Conservation (phyloP, 768 basidiomycete genomes). For the Russula compacta region DNA sequence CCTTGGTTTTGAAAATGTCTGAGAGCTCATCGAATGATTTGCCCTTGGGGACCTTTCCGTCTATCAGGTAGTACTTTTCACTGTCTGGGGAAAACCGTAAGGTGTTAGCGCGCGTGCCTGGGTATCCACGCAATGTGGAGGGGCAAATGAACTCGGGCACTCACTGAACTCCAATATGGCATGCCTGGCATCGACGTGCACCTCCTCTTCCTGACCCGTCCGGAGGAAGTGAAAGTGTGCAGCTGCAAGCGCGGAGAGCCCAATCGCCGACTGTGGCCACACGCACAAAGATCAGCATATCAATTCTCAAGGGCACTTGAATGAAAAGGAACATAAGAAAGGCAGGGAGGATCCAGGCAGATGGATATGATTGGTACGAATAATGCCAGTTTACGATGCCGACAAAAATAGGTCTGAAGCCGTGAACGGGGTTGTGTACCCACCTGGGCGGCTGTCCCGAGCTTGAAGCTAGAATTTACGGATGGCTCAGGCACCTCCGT, state of each 20-base stretch:
- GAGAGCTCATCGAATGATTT: constrained; percentile 41
- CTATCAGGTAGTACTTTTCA: constrained; percentile 41
- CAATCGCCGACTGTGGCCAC: constrained; percentile 34
- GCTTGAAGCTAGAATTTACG: constrained; percentile 45
- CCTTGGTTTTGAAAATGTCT: constrained; percentile 46
- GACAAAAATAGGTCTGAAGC: background rate
- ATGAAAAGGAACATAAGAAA: background rate
- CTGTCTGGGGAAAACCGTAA: constrained; percentile 31
- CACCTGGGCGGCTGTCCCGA: constrained; percentile 48
- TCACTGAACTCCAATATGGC: constrained; percentile 47
- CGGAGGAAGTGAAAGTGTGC: constrained; percentile 40
- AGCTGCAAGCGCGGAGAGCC: constrained; percentile 43
- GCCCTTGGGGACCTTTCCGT: constrained; percentile 28
- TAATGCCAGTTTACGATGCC: no score
- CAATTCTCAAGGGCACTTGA: background rate
- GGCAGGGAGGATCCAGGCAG: no score
- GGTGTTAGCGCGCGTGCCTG: background rate
- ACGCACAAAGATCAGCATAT: background rate
- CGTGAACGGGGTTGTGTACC: background rate
- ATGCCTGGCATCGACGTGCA: constrained; percentile 46
- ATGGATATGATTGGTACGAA: background rate
- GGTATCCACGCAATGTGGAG: no score
- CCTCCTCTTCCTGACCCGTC: constrained; percentile 39
- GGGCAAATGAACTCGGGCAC: constrained; percentile 21
- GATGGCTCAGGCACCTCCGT: constrained; percentile 33